Evolutionary conservation across 2,329 filamentous ascomycete species (phyloP).

Genomic region (Calonectria multiphialidica): DNA sequence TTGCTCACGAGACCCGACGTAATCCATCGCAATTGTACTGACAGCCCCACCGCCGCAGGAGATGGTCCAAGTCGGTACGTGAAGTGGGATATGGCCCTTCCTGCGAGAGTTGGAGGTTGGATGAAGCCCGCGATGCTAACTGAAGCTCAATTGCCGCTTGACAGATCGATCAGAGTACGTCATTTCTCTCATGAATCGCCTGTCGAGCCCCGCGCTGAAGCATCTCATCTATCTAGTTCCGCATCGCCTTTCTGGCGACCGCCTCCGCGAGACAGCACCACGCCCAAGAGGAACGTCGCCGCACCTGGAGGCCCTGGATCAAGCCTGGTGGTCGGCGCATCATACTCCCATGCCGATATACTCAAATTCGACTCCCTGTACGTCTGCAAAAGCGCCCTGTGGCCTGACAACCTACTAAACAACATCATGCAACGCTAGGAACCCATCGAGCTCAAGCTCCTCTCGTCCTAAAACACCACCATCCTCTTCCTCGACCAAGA

Average conservation of each 20-base stretch:
- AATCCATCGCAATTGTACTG: slow-evolving; percentile 45
- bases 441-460: slow-evolving; percentile 65
- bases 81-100: slow-evolving; percentile 15
- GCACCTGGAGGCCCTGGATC: slow-evolving; percentile 64
- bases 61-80: slow-evolving; percentile 99
- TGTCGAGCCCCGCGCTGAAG: slow-evolving; percentile 42
- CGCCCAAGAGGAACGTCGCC: slow-evolving; percentile 62
- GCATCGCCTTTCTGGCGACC: slow-evolving; percentile 90
- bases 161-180: slow-evolving; percentile 74
- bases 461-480: slow-evolving; percentile 83
- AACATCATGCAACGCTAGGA: slow-evolving; percentile 56
- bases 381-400: slow-evolving; percentile 40
- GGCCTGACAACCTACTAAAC: slow-evolving; percentile 4
- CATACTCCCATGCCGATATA: slow-evolving; percentile 96
- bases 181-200: slow-evolving; percentile 25
- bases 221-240: slow-evolving; percentile 66
- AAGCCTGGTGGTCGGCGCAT: slow-evolving; percentile 87
- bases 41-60: slow-evolving; percentile 74
- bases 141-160: slow-evolving; percentile 33
- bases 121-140: slow-evolving; percentile 41
- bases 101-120: slow-evolving; percentile 6
- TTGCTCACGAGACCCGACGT: slow-evolving; percentile 40
- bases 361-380: slow-evolving; percentile 88
- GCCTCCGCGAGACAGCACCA: slow-evolving; percentile 64
- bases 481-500: slow-evolving; percentile 66